Evolutionary conservation across 2,329 filamentous ascomycete genomes (phyloP).

Genomic region (Cytospora leucostoma): DNA sequence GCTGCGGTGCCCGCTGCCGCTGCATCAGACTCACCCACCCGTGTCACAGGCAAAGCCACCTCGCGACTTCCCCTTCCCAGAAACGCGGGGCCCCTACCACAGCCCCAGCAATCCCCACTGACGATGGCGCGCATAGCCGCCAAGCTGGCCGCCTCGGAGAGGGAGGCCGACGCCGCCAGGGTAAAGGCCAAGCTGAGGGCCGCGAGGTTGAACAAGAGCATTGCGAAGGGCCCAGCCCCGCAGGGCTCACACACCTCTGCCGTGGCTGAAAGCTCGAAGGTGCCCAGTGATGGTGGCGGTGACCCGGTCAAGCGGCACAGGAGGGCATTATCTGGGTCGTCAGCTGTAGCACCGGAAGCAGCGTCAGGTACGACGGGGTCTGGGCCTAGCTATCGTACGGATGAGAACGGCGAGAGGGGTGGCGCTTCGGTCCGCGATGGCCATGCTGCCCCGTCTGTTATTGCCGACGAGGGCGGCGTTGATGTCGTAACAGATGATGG

Average conservation of each 20-base stretch:
- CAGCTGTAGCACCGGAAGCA: neutral
- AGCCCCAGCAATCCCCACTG: conserved; percentile 56
- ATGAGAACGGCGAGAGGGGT: conserved; percentile 21
- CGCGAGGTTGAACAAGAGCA: conserved; percentile 42
- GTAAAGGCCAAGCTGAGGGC: conserved; percentile 64
- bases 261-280: neutral
- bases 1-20: neutral
- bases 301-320: conserved; percentile 26
- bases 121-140: conserved; percentile 64
- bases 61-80: conserved; percentile 41
- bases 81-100: conserved; percentile 36
- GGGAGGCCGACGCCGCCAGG: conserved; percentile 63
- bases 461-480: neutral
- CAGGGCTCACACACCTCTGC: conserved; percentile 29
- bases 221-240: conserved; percentile 30
- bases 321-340: neutral
- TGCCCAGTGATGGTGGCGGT: neutral
- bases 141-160: conserved; percentile 64
- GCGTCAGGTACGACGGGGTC: conserved; percentile 9
- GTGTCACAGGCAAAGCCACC: conserved; percentile 34
- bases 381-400: conserved; percentile 9
- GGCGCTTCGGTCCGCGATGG: neutral
- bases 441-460: neutral
- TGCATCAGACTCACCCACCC: conserved; percentile 28
- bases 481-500: neutral